A percentile compares a stretch with the other conserved stretches of the same genome.
These are phyloP conservation scores for Mikania micrantha DNA, from an alignment of 129 eudicot species.

Conservation along the genomic window DNA sequence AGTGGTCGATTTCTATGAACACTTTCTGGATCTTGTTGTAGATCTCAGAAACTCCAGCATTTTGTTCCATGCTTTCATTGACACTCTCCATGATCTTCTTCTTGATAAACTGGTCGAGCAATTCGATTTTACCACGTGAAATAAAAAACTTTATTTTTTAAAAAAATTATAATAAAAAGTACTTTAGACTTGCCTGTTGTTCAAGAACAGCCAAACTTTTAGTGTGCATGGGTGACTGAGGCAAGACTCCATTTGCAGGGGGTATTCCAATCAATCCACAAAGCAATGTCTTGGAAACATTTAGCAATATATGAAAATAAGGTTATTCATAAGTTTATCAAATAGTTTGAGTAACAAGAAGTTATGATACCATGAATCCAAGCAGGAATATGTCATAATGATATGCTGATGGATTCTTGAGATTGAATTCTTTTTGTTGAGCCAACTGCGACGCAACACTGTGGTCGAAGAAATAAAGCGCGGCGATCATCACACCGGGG, in stretches of 20 bases:
- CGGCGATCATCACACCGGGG: constrained; percentile 57
- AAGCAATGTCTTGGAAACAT: constrained; percentile 32
- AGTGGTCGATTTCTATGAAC: constrained; percentile 39
- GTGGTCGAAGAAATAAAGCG: constrained; percentile 52
- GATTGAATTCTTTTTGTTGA: constrained; percentile 52
- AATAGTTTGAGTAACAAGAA: not conserved
- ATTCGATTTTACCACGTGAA: too few species aligned
- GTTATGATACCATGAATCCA: constrained; percentile 36
- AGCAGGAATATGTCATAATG: constrained; percentile 53
- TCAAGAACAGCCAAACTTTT: constrained; percentile 40
- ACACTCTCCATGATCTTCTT: constrained; percentile 41
- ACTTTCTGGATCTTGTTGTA: constrained; percentile 36
- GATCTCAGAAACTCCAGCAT: constrained; percentile 34
- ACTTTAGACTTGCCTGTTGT: constrained; percentile 24
- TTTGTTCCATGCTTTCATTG: constrained; percentile 35
- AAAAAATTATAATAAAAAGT: too few species aligned
- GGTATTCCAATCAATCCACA: constrained; percentile 50
- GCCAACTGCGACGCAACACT: constrained; percentile 64
- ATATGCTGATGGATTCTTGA: constrained; percentile 50
- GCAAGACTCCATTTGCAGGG: constrained; percentile 52
- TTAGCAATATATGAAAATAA: not conserved
- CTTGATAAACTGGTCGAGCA: constrained; percentile 32
- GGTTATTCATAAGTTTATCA: not conserved
- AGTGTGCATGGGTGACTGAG: constrained; percentile 61
- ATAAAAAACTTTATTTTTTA: not conserved